These are phyloP conservation scores for Magnolia officinalis DNA, from an alignment of 164 flowering plant species.

Conservation along the genomic window DNA sequence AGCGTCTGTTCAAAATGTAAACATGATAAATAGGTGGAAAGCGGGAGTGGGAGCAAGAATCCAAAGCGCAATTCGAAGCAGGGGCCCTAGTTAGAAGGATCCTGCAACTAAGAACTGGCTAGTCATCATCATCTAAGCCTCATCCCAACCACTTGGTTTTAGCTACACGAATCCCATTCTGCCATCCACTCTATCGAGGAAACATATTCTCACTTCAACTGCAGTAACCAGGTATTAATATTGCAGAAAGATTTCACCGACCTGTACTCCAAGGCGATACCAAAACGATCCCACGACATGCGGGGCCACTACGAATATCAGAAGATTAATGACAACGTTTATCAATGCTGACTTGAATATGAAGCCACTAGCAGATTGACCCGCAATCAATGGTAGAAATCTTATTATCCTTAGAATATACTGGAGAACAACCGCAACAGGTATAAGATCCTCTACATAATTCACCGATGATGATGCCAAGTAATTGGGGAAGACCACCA, in stretches of 20 bases:
- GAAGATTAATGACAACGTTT: constrained; percentile 81
- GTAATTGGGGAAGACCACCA: constrained; percentile 40
- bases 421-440: constrained; percentile 66
- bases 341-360: constrained; percentile 96
- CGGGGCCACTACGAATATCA: constrained; percentile 68
- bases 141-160: too few relatives aligned
- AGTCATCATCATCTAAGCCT: too few relatives aligned
- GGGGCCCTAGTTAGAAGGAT: too few relatives aligned
- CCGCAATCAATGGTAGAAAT: constrained; percentile 70
- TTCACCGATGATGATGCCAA: constrained; percentile 65
- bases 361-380: constrained; percentile 72
- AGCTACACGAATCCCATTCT: too few relatives aligned
- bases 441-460: constrained; percentile 71
- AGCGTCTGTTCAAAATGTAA: too few relatives aligned
- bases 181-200: too few relatives aligned
- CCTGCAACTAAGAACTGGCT: too few relatives aligned
- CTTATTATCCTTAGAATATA: constrained; percentile 73
- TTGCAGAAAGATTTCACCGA: constrained; percentile 17
- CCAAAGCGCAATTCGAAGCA: too few relatives aligned
- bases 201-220: too few relatives aligned
- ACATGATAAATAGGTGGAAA: too few relatives aligned
- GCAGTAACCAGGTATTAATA: not conserved
- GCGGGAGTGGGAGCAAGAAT: too few relatives aligned
- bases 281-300: constrained; percentile 88
- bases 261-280: constrained; percentile 94